Percentiles rank a stretch among this genome's conserved stretches.
Evolutionary conservation across 768 basidiomycete genomes (phyloP).

Genomic region (Panaeolus cyanescens): DNA sequence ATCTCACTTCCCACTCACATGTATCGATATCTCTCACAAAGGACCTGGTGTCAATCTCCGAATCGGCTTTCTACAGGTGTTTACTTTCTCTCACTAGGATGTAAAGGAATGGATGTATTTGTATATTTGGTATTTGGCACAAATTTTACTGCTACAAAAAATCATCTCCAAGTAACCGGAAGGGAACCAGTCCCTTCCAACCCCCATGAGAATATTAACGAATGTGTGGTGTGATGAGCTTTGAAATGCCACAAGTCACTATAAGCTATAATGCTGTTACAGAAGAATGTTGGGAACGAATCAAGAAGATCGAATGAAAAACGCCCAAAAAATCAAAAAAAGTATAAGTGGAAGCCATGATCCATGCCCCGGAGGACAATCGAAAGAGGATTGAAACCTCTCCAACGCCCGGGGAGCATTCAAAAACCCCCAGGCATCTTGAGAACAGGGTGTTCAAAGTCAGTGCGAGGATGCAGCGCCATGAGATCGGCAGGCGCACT

Average conservation of each 20-base stretch:
- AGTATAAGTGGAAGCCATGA: conserved; percentile 7
- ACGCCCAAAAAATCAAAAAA: conserved; percentile 1
- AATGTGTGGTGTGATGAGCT: conserved; percentile 1
- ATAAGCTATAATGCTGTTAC: conserved; percentile 3
- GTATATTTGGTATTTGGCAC: conserved; percentile 14
- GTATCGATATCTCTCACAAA: conserved; percentile 3
- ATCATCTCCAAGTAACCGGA: conserved; percentile 6
- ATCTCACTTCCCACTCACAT: conserved; percentile 3
- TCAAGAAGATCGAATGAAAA: conserved; percentile 8
- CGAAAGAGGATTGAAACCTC: not conserved
- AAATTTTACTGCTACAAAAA: conserved; percentile 15
- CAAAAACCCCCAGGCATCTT: conserved; percentile 61
- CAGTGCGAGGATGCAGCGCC: conserved; percentile 44
- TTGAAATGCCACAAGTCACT: not conserved
- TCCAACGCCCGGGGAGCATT: conserved; percentile 9
- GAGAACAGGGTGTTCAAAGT: conserved; percentile 63
- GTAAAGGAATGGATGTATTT: conserved; percentile 10
- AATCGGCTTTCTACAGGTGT: not conserved
- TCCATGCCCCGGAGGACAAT: not conserved
- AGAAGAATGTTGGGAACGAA: conserved; percentile 9
- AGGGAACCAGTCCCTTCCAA: conserved; percentile 15
- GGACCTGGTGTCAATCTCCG: not conserved
- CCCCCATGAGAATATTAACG: conserved; percentile 9
- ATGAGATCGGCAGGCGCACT: conserved; percentile 68
- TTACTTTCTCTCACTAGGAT: conserved; percentile 1